Base-by-base conservation (phyloP, 2,329 filamentous ascomycete species). In the Pseudocercospora pini-densiflorae region DNA sequence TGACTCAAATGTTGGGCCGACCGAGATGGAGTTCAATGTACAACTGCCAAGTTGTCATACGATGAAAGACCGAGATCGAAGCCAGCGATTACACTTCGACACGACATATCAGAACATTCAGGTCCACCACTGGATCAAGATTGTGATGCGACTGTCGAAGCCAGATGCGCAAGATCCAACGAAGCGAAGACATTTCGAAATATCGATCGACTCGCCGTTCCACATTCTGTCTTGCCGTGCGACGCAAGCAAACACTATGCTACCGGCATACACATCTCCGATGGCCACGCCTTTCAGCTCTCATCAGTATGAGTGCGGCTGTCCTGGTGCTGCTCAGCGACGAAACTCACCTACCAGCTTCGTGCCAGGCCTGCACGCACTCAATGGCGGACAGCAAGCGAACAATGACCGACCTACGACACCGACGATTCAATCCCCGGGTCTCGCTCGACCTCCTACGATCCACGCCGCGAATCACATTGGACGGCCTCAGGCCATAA, bases 121-220 rank as follows among this genome's bases (percentile, higher is more conserved):
- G 74, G 93, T 97, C 62, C 93, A 92, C 77, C 94, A 97, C 77
- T 97, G 93, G 93, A 97, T 97, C 79, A 97, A 97, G 92, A 93
- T 97, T 75, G 93, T 97, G 68, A 92, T 97, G 88, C 90, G 94
- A 61, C 89, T 97, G 55, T 97, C 93, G 31, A 93, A 92, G 73
- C 83, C 91, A 14, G 94, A 97, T 73, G 87, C 89, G 45, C 88
- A 90, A 10, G 92, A 97, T 73, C 89, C 93, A 0, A 84, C 83
- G 0, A 94, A 94, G 76, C 88, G 93, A 69, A 88, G 93, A 36
- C 94, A 97, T 77, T 97, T 97, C 72, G 94, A 97, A 79, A 97
- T 97, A 74, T 97, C 93, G 71, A 97, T 97, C 73, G 94, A 97
- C 79, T 97, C 93, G 1, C 94, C 94, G 0, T 94, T 97, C 77